phyloP scores from a whole-genome alignment of 345 rosid species.

The Camelina hispida region DNA sequence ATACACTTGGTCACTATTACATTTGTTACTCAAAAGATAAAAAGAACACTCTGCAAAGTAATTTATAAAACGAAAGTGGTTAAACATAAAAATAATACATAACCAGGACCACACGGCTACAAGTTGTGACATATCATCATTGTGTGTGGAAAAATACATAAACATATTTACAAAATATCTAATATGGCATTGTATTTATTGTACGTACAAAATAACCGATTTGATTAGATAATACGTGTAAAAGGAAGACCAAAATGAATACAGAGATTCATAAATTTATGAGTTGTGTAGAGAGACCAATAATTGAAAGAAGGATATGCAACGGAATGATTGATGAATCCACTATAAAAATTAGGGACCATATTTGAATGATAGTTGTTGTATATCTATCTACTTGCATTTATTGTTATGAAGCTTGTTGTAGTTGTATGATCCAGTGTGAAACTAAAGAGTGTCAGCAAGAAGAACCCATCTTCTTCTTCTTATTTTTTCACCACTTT shows the following conservation, averaged over 20 bases:
- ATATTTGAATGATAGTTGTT: constrained; percentile 31
- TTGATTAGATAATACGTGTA: constrained; percentile 11
- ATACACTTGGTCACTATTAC: not conserved
- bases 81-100: constrained; percentile 10
- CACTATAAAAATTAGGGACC: constrained; percentile 42
- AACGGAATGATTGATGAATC: constrained; percentile 37
- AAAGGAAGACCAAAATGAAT: not conserved
- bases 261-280: not conserved
- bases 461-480: not conserved
- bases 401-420: constrained; percentile 28
- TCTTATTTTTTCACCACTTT: constrained; percentile 22
- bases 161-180: too few species aligned
- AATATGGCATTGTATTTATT: not conserved
- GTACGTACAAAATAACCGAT: not conserved
- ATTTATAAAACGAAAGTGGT: constrained; percentile 10
- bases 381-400: constrained; percentile 39
- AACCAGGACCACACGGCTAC: constrained; percentile 39
- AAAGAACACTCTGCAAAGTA: not conserved
- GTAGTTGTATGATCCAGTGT: constrained; percentile 8
- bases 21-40: not conserved
- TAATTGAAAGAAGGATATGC: constrained; percentile 25
- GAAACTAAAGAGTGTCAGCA: constrained; percentile 42
- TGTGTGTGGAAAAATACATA: constrained; percentile 6
- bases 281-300: constrained; percentile 23
- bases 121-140: constrained; percentile 29